phyloP scores from a whole-genome alignment of 495 filamentous ascomycete species.

The Aspergillus olivimuriae region DNA sequence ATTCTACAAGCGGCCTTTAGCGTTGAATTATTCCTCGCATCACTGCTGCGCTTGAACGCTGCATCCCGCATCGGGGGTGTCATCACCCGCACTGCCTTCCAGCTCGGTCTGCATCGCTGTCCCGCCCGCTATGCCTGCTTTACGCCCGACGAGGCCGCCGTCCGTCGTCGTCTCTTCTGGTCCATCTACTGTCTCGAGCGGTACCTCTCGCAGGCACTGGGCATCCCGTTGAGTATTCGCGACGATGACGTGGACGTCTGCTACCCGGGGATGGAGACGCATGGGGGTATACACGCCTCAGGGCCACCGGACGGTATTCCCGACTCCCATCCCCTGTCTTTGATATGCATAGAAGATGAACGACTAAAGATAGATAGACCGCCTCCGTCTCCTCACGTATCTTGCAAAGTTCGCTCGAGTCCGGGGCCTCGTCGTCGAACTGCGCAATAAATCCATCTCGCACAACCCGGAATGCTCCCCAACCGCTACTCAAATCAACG shows the following conservation, averaged over 20 bases:
- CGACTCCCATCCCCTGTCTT: not conserved
- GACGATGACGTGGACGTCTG: constrained; percentile 51
- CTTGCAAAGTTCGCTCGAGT: constrained; percentile 38
- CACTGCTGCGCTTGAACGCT: constrained; percentile 40
- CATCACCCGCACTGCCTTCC: constrained; percentile 40
- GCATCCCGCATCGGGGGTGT: constrained; percentile 43
- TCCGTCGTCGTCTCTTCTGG: constrained; percentile 44
- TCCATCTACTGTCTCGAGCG: constrained; percentile 44
- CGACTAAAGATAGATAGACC: too few relatives aligned
- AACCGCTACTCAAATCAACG: constrained; percentile 32
- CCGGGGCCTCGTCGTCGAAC: constrained; percentile 37
- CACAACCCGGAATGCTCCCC: constrained; percentile 27
- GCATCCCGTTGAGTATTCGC: constrained; percentile 42
- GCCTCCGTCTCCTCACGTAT: constrained; percentile 28
- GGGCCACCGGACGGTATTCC: constrained; percentile 5
- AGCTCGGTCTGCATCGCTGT: constrained; percentile 45
- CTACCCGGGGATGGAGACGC: constrained; percentile 35
- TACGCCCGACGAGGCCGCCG: constrained; percentile 25
- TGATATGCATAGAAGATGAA: not conserved
- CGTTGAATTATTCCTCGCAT: constrained; percentile 40
- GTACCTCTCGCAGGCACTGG: constrained; percentile 43
- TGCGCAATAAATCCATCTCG: constrained; percentile 41
- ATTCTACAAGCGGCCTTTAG: constrained; percentile 39
- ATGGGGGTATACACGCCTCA: constrained; percentile 12
- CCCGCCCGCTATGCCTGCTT: constrained; percentile 38